A percentile compares a stretch with the other conserved stretches of the same genome.
These are phyloP conservation scores for Phialemoniopsis sp. DNA, from an alignment of 2,329 filamentous ascomycete species.

Conservation along the genomic window DNA sequence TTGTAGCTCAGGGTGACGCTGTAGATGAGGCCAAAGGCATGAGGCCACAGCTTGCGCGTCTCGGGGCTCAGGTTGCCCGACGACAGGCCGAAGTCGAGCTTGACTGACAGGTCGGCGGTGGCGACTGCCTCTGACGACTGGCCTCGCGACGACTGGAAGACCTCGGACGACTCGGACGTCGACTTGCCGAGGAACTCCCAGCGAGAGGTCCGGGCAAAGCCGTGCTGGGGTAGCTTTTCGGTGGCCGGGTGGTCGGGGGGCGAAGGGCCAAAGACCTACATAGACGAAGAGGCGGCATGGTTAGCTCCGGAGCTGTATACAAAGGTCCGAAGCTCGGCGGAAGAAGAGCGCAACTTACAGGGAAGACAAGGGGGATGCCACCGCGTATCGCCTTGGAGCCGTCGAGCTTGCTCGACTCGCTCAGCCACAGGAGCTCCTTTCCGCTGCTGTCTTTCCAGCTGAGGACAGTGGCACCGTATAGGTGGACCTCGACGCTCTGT, in stretches of 20 bases:
- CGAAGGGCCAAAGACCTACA: slow-evolving; percentile 78
- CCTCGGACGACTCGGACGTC: slow-evolving; percentile 53
- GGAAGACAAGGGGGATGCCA: slow-evolving; percentile 89
- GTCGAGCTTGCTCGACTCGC: slow-evolving; percentile 74
- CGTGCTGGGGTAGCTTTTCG: slow-evolving; percentile 80
- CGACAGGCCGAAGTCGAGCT: slow-evolving; percentile 92
- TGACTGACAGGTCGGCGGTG: slow-evolving; percentile 66
- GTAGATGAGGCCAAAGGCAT: slow-evolving; percentile 87
- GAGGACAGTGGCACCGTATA: slow-evolving; percentile 89
- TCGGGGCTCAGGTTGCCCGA: slow-evolving; percentile 65
- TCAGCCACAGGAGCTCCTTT: slow-evolving; percentile 82
- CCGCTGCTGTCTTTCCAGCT: slow-evolving; percentile 85
- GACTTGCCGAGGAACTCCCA: slow-evolving; percentile 96
- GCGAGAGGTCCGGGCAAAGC: slow-evolving; percentile 81
- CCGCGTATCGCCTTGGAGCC: slow-evolving; percentile 87
- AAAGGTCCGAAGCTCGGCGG: background rate
- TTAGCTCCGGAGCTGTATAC: background rate
- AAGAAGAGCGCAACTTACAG: slow-evolving; percentile 53
- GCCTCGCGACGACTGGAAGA: background rate
- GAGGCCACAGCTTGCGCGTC: slow-evolving; percentile 72
- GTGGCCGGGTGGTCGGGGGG: slow-evolving; percentile 70
- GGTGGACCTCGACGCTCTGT: slow-evolving; percentile 78
- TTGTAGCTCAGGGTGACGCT: slow-evolving; percentile 79
- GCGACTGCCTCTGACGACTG: background rate
- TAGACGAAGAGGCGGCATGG: background rate